Evolutionary conservation across 2,329 filamentous ascomycete genomes (phyloP).

Genomic region (Chalaropsis ovoidea): DNA sequence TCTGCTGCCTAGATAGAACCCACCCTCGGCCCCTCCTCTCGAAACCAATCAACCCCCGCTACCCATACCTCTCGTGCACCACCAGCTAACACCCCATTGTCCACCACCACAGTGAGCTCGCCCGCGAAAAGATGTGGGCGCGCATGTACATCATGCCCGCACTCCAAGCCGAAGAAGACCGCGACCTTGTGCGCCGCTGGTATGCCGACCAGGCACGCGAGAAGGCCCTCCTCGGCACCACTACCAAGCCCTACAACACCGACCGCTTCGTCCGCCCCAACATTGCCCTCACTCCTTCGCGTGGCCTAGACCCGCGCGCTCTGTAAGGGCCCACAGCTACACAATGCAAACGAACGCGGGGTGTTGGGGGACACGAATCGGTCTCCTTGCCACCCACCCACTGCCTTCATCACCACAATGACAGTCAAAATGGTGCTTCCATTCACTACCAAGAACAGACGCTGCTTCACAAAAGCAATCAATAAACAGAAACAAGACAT

Average conservation of each 20-base stretch:
- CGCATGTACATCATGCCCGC: constrained; percentile 89
- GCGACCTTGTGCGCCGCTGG: constrained; percentile 81
- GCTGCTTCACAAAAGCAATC: constrained; percentile 5
- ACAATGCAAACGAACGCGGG: neutral
- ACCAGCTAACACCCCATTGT: constrained; percentile 19
- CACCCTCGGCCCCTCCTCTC: neutral
- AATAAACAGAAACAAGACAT: constrained; percentile 12
- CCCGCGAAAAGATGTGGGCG: constrained; percentile 96
- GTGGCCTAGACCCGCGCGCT: constrained; percentile 4
- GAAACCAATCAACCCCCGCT: neutral
- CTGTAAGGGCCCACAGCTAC: neutral
- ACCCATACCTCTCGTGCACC: neutral
- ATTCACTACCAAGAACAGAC: constrained; percentile 11
- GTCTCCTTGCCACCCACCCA: neutral
- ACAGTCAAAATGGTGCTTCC: constrained; percentile 3
- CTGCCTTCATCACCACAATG: neutral
- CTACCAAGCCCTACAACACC: constrained; percentile 75
- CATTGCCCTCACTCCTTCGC: constrained; percentile 21
- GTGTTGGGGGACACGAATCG: neutral
- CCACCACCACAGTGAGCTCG: constrained; percentile 59
- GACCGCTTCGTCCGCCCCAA: constrained; percentile 56
- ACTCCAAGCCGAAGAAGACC: constrained; percentile 92
- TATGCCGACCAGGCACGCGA: constrained; percentile 80
- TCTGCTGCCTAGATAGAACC: neutral
- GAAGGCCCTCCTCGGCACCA: constrained; percentile 77